These are phyloP conservation scores for Phytopythium chamaehyphon DNA, from an alignment of 352 stramenopile species.

Conservation along the genomic window DNA sequence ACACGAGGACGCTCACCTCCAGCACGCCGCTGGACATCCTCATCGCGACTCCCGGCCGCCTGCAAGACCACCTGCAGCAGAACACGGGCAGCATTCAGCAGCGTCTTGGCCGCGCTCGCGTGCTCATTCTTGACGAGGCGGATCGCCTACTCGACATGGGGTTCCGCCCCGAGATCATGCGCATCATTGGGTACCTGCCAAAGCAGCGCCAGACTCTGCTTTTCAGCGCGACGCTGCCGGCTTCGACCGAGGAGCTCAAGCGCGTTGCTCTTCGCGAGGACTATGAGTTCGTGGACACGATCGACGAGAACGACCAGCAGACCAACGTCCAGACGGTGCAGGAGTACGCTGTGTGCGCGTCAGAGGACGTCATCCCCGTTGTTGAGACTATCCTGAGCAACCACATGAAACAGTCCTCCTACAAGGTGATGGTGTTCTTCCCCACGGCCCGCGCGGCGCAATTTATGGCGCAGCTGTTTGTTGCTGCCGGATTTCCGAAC, in stretches of 20 bases:
- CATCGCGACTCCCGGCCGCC: slow-evolving; percentile 94
- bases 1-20: slow-evolving; percentile 31
- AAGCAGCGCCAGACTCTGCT: slow-evolving; percentile 92
- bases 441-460: slow-evolving; percentile 84
- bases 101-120: slow-evolving; percentile 38
- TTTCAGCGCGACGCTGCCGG: slow-evolving; percentile 94
- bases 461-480: slow-evolving; percentile 91
- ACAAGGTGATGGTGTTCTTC: slow-evolving; percentile 97
- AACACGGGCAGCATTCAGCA: slow-evolving; percentile 80
- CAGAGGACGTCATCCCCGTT: slow-evolving; percentile 65
- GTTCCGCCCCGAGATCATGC: slow-evolving; percentile 89
- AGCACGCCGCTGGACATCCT: slow-evolving; percentile 85
- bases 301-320: slow-evolving; percentile 89
- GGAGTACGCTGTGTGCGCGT: slow-evolving; percentile 63
- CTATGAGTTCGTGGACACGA: slow-evolving; percentile 92
- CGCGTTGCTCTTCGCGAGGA: slow-evolving; percentile 78
- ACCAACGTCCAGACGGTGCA: slow-evolving; percentile 89
- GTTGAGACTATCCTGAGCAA: slow-evolving; percentile 70
- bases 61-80: slow-evolving; percentile 95
- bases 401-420: slow-evolving; percentile 69
- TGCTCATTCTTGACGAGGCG: slow-evolving; percentile 93
- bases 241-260: slow-evolving; percentile 84
- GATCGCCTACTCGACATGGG: slow-evolving; percentile 97
- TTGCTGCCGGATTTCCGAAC: slow-evolving; percentile 48
- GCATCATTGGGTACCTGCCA: slow-evolving; percentile 73